Evolutionary conservation across 345 rosid species (phyloP).

Genomic region (Geranium brycei): DNA sequence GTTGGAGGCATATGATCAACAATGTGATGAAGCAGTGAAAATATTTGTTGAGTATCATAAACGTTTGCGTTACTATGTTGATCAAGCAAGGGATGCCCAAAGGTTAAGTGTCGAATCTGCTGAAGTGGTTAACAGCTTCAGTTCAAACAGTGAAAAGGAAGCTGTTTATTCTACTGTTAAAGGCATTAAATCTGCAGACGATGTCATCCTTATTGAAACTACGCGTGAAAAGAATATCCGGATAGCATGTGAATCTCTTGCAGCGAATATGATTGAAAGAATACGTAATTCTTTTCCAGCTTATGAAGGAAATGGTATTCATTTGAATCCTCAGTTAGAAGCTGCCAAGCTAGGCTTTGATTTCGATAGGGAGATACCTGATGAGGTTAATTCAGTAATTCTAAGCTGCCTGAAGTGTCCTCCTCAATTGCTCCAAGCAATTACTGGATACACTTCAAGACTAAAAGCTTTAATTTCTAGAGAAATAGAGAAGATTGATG

Average conservation of each 20-base stretch:
- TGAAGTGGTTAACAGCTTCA: conserved; percentile 40
- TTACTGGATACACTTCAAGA: conserved; percentile 52
- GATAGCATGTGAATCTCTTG: conserved; percentile 79
- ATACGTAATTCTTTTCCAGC: conserved; percentile 72
- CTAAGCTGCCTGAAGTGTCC: conserved; percentile 58
- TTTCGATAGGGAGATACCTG: conserved; percentile 64
- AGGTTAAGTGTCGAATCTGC: conserved; percentile 41
- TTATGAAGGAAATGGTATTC: conserved; percentile 82
- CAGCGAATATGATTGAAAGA: conserved; percentile 51
- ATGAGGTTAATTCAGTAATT: conserved; percentile 56
- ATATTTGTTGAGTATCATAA: conserved; percentile 84
- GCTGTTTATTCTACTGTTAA: conserved; percentile 83
- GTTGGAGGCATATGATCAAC: conserved; percentile 87
- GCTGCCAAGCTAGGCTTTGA: conserved; percentile 69
- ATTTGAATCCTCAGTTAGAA: conserved; percentile 59
- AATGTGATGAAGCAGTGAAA: conserved; percentile 83
- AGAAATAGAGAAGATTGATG: conserved; percentile 82
- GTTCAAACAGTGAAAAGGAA: conserved; percentile 47
- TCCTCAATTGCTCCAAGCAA: conserved; percentile 66
- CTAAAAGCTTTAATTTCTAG: conserved; percentile 52
- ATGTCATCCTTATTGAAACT: conserved; percentile 79
- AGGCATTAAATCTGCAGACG: conserved; percentile 64
- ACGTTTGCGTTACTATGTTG: conserved; percentile 54
- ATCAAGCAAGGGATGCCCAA: conserved; percentile 79
- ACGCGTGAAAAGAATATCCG: conserved; percentile 57